Evolutionary conservation across 345 rosid species (phyloP).

Genomic region (Syzygium aqueum): DNA sequence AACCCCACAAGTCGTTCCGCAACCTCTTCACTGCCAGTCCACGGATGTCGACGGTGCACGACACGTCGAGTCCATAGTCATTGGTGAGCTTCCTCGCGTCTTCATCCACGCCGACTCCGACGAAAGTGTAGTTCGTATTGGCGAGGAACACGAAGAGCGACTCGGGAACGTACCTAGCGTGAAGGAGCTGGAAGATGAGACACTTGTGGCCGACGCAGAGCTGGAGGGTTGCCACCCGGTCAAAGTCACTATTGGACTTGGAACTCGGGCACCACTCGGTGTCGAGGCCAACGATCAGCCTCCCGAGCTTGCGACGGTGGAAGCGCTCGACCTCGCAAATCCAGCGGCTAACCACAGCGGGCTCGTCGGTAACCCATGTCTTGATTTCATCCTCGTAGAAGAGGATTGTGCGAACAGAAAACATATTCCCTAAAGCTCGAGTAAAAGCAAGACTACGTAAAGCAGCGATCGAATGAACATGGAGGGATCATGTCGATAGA

Average conservation of each 20-base stretch:
- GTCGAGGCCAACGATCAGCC: slow-evolving; percentile 15
- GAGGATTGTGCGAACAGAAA: background rate
- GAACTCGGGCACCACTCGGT: background rate
- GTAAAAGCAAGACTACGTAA: background rate
- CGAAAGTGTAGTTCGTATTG: background rate
- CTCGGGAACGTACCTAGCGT: background rate
- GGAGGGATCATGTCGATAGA: background rate
- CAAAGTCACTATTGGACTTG: background rate
- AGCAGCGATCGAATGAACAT: background rate
- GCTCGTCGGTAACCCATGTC: background rate
- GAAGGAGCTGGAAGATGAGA: background rate
- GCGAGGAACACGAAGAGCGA: background rate
- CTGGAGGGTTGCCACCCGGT: background rate
- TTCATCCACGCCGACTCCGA: background rate
- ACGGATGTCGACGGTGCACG: slow-evolving; percentile 11
- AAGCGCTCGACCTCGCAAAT: background rate
- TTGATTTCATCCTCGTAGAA: background rate
- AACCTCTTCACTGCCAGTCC: slow-evolving; percentile 1
- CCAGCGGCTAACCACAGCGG: background rate
- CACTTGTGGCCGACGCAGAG: background rate
- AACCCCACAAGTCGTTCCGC: background rate
- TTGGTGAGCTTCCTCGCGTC: slow-evolving; percentile 13
- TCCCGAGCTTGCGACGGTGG: background rate
- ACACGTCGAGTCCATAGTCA: slow-evolving; percentile 5
- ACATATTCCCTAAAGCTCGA: background rate